phyloP scores from a whole-genome alignment of 345 rosid genomes.

The Brassica incana region DNA sequence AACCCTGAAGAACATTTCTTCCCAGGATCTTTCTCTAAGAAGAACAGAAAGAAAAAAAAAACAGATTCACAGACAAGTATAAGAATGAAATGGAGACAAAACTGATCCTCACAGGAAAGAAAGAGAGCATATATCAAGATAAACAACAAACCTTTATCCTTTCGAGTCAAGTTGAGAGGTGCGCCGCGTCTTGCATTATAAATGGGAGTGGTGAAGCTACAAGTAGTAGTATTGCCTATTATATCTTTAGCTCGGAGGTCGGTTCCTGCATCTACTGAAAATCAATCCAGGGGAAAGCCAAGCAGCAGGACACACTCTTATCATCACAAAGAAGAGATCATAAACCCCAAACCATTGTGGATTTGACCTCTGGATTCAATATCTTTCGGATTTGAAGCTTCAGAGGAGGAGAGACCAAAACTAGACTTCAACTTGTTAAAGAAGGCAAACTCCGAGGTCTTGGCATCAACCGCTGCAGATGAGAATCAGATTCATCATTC shows the following conservation, averaged over 20 bases:
- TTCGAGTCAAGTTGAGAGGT: slow-evolving; percentile 26
- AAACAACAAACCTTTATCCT: background rate
- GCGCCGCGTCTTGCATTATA: slow-evolving; percentile 21
- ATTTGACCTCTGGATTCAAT: slow-evolving; percentile 39
- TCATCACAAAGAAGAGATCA: background rate
- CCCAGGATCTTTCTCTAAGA: slow-evolving; percentile 34
- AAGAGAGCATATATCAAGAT: background rate
- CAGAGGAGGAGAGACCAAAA: slow-evolving; percentile 30
- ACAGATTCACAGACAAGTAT: slow-evolving; percentile 1
- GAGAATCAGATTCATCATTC: slow-evolving; percentile 14
- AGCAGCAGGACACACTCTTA: slow-evolving; percentile 1
- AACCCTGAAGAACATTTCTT: slow-evolving; percentile 34
- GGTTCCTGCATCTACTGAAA: slow-evolving; percentile 37
- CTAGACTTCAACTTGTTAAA: slow-evolving; percentile 63
- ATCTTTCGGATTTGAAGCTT: slow-evolving; percentile 1
- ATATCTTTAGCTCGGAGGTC: slow-evolving; percentile 13
- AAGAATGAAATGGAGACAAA: background rate
- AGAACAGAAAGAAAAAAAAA: background rate
- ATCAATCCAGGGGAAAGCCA: background rate
- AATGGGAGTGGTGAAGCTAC: slow-evolving; percentile 36
- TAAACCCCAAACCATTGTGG: background rate
- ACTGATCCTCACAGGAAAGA: background rate
- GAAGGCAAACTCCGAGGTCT: slow-evolving; percentile 77
- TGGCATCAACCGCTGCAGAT: slow-evolving; percentile 57
- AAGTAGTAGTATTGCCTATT: slow-evolving; percentile 11